Conservation (phyloP, 805 yeast species). For the Pichia gijzeniarum region DNA sequence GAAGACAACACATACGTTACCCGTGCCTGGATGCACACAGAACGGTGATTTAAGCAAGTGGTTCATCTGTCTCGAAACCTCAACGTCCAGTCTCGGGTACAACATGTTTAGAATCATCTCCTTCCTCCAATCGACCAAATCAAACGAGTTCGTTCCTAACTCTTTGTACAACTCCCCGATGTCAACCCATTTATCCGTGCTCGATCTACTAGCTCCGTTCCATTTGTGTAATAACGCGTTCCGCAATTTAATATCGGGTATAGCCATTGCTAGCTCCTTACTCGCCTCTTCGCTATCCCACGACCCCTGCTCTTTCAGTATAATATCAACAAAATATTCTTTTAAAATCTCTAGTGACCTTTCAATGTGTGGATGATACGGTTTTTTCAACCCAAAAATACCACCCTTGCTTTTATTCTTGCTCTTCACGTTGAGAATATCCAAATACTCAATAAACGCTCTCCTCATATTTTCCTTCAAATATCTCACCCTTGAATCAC, state of each 20-base stretch:
- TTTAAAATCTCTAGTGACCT: constrained; percentile 67
- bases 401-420: constrained; percentile 38
- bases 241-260: constrained; percentile 55
- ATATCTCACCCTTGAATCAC: constrained; percentile 73
- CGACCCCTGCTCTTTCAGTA: constrained; percentile 81
- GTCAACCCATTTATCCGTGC: constrained; percentile 73
- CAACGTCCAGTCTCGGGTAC: constrained; percentile 90
- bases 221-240: constrained; percentile 52
- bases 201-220: constrained; percentile 48
- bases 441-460: constrained; percentile 78
- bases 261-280: constrained; percentile 51
- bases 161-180: constrained; percentile 47
- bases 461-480: constrained; percentile 69
- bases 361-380: constrained; percentile 82
- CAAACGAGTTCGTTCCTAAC: constrained; percentile 32
- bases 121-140: constrained; percentile 60
- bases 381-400: constrained; percentile 56
- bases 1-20: constrained; percentile 90
- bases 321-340: constrained; percentile 53
- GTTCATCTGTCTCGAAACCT: constrained; percentile 82
- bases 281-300: constrained; percentile 57
- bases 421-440: constrained; percentile 54
- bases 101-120: constrained; percentile 73
- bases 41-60: constrained; percentile 95
- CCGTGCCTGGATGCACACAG: constrained; percentile 94